Evolutionary conservation across 805 yeast species (phyloP).

Genomic region (Yamadazyma phyllophila): DNA sequence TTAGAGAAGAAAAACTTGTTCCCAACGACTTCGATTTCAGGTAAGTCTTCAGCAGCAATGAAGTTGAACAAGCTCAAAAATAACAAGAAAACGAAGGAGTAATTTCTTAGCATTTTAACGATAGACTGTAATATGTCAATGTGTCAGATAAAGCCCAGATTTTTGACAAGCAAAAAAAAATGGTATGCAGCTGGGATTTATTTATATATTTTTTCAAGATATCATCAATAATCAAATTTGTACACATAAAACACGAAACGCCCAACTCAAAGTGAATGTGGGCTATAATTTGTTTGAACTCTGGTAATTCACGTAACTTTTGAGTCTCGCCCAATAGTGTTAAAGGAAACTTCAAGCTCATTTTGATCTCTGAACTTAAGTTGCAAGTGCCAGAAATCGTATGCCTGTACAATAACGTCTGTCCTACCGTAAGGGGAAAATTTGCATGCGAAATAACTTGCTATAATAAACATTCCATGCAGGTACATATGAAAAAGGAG

Average conservation of each 20-base stretch:
- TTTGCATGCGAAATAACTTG: neutral
- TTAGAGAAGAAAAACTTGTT: constrained; percentile 42
- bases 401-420: neutral
- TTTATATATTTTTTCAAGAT: constrained; percentile 5
- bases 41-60: constrained; percentile 17
- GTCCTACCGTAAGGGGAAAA: neutral
- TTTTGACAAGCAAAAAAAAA: neutral
- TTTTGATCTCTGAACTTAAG: constrained; percentile 10
- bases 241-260: constrained; percentile 6
- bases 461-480: constrained; percentile 3
- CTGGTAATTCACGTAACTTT: constrained; percentile 2
- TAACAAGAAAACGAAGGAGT: constrained; percentile 14
- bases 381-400: constrained; percentile 8
- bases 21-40: constrained; percentile 40
- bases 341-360: neutral
- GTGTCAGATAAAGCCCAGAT: constrained; percentile 2
- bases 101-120: constrained; percentile 6
- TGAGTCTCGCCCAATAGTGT: constrained; percentile 3
- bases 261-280: constrained; percentile 1
- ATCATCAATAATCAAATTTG: neutral
- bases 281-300: constrained; percentile 10
- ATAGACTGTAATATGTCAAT: neutral
- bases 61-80: constrained; percentile 5
- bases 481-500: constrained; percentile 6
- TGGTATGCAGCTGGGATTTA: neutral